Conservation (phyloP, 805 yeast genomes). For the Yarrowia alimentaria region DNA sequence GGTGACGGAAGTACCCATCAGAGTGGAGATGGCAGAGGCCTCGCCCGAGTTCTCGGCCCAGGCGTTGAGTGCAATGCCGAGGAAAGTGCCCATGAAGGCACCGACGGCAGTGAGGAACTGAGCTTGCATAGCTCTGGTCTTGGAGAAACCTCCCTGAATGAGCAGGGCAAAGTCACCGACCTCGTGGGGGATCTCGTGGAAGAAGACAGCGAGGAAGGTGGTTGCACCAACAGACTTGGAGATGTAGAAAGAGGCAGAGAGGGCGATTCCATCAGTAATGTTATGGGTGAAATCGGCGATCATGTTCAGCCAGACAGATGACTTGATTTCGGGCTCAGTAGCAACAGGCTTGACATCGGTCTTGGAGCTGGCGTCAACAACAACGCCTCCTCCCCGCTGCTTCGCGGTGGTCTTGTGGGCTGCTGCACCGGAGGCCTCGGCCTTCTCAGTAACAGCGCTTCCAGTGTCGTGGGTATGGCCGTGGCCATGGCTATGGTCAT, state of each 20-base stretch:
- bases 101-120: slow-evolving; percentile 67
- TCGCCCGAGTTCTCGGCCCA: too few relatives aligned
- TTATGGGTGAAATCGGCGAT: slow-evolving; percentile 73
- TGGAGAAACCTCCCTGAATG: slow-evolving; percentile 65
- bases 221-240: slow-evolving; percentile 61
- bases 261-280: slow-evolving; percentile 73
- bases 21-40: too few relatives aligned
- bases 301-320: slow-evolving; percentile 62
- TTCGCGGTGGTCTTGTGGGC: slow-evolving; percentile 31
- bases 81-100: slow-evolving; percentile 61
- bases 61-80: slow-evolving; percentile 58
- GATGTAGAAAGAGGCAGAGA: slow-evolving; percentile 66
- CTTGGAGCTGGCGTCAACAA: too few relatives aligned
- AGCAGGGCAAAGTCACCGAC: slow-evolving; percentile 76
- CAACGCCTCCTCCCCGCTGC: too few relatives aligned
- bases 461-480: slow-evolving; percentile 34
- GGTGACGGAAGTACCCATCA: slow-evolving; percentile 53
- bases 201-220: slow-evolving; percentile 66
- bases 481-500: slow-evolving; percentile 50
- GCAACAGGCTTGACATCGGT: too few relatives aligned
- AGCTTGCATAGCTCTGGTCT: slow-evolving; percentile 62
- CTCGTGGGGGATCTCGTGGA: slow-evolving; percentile 81
- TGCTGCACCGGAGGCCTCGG: too few relatives aligned
- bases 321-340: slow-evolving; percentile 16
- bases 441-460: neutral